A percentile compares a stretch with the other conserved stretches of the same genome.
These are phyloP conservation scores for Capsicum pubescens DNA, from an alignment of 257 asterid genomes.

Conservation along the genomic window DNA sequence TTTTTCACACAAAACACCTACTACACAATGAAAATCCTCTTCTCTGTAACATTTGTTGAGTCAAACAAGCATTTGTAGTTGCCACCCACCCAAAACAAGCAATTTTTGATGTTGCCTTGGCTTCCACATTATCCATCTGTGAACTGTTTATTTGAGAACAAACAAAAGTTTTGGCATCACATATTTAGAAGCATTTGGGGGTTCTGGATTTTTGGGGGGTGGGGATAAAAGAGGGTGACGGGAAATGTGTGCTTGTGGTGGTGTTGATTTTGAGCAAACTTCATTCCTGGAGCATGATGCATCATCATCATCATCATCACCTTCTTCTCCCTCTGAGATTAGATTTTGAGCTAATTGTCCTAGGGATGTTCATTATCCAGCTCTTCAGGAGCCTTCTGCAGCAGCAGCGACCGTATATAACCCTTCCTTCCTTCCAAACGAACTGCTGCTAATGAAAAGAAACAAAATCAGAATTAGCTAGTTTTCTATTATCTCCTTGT, in stretches of 20 bases:
- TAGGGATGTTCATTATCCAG: not conserved
- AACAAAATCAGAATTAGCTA: not conserved
- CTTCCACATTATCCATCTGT: conserved; percentile 1
- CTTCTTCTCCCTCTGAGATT: not conserved
- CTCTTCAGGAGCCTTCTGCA: not conserved
- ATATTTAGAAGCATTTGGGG: not conserved
- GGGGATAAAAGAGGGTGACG: not conserved
- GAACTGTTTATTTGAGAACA: not conserved
- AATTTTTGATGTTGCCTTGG: not conserved
- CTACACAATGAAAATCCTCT: not conserved
- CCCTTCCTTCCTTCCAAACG: not conserved
- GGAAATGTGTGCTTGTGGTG: conserved; percentile 1
- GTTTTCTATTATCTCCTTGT: not conserved
- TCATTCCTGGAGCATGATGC: not conserved
- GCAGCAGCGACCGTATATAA: not conserved
- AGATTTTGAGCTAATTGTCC: not conserved
- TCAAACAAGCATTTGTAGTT: not conserved
- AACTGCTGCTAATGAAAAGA: not conserved
- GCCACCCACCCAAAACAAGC: not conserved
- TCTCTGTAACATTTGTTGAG: not conserved
- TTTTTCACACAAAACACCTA: not conserved
- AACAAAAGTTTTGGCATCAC: conserved; percentile 11
- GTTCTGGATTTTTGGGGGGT: not conserved
- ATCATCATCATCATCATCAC: conserved; percentile 9
- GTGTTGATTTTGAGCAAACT: not conserved